phyloP scores from a whole-genome alignment of 139 green algal species.

The Volvox africanus region DNA sequence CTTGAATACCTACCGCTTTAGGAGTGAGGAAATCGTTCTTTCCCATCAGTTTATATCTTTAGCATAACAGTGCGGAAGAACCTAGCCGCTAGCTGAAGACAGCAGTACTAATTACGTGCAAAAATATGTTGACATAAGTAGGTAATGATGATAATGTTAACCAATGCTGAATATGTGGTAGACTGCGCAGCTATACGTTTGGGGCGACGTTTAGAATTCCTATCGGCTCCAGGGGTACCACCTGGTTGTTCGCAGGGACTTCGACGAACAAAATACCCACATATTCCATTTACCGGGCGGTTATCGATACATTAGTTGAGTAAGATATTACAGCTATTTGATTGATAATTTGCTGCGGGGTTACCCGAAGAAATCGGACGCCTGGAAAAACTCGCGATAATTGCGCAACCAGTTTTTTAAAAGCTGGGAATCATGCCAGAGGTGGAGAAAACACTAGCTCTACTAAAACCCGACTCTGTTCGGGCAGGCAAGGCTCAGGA shows the following conservation, averaged over 20 bases:
- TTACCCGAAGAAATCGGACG: too few species aligned
- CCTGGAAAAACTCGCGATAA: too few species aligned
- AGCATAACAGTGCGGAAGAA: too few species aligned
- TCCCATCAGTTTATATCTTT: slow-evolving; percentile 59
- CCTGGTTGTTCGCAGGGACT: slow-evolving; percentile 15
- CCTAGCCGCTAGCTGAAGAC: too few species aligned
- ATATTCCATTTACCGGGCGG: too few species aligned
- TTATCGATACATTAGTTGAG: too few species aligned
- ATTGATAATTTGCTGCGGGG: too few species aligned
- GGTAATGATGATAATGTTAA: not conserved
- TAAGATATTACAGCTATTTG: too few species aligned
- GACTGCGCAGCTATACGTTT: not conserved
- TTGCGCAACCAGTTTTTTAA: not conserved
- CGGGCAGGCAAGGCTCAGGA: slow-evolving; percentile 65
- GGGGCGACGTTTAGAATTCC: not conserved
- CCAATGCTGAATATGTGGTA: not conserved
- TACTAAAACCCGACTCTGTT: slow-evolving; percentile 88
- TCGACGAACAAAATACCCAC: not conserved
- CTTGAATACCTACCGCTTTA: slow-evolving; percentile 76
- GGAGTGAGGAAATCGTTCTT: slow-evolving; percentile 93
- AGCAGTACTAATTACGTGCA: not conserved
- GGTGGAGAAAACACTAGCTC: slow-evolving; percentile 71
- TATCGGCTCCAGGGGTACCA: not conserved
- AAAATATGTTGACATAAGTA: not conserved
- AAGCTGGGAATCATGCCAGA: slow-evolving; percentile 9